These are phyloP conservation scores for Suillus subaureus DNA, from an alignment of 768 basidiomycete genomes.

Conservation along the genomic window DNA sequence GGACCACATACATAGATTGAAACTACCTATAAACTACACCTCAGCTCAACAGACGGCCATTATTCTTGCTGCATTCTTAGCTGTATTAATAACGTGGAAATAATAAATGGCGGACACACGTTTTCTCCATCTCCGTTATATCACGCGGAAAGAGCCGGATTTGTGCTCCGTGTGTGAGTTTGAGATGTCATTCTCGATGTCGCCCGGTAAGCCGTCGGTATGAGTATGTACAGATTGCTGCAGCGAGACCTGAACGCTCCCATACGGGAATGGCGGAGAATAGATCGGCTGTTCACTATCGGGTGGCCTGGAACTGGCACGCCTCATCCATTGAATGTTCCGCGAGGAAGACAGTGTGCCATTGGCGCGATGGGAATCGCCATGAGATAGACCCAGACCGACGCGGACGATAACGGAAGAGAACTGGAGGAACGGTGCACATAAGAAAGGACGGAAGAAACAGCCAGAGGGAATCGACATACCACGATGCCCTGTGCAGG, in stretches of 20 bases:
- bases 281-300: not conserved
- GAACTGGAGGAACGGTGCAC: conserved; percentile 16
- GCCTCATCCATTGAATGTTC: not conserved
- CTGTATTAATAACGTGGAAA: not conserved
- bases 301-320: not conserved
- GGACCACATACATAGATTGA: not conserved
- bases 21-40: not conserved
- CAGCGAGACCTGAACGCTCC: conserved; percentile 12
- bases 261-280: conserved; percentile 8
- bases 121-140: not conserved
- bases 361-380: conserved; percentile 6
- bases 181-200: not conserved
- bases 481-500: conserved; percentile 20
- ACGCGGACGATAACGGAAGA: conserved; percentile 31
- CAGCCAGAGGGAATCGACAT: conserved; percentile 7
- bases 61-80: not conserved
- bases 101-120: not conserved
- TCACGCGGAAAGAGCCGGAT: not conserved
- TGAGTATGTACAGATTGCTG: conserved; percentile 13
- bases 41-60: not conserved
- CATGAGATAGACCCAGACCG: conserved; percentile 24
- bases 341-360: conserved; percentile 2
- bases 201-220: conserved; percentile 7
- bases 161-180: not conserved
- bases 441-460: conserved; percentile 1